Base-by-base conservation (phyloP, 108 stramenopile genomes). In the Pseudonitzschia pungens region DNA sequence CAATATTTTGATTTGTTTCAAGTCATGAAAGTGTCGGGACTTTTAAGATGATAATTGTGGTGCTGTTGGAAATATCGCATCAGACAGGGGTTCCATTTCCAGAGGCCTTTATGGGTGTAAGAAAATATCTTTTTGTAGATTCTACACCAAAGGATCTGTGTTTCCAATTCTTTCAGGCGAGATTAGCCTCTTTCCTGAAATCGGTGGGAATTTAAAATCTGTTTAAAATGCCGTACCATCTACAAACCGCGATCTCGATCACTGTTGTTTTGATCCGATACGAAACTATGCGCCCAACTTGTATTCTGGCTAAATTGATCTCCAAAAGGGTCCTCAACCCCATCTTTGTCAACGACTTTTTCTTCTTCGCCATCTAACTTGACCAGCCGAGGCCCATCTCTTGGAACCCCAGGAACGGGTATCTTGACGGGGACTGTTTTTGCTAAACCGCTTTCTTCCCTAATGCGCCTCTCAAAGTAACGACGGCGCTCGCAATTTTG, bases 401-500 rank as follows among this genome's bases (percentile, higher is more conserved):
- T 60, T 4, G 66, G 67, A 18, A 66, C 53, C 50, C 66, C 66
- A 4, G 28, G 41, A 29, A 8, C 48, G 2, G n/a, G 40, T 54
- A 18, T 68, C 59, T 15, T 68, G 45, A 5, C 68, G 67, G 11
- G 57, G 67, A 29, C 36, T 18, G n/a, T 50, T 22, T 27, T 28
- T 32, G 15, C 43, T 20, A 75, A 68, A 51, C 70, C 70, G 14
- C 36, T 70, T 57, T 76, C 72, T 51, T 73, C 67, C 29, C 71
- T 75, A 15, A 77, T 50, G 31, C 45, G 31, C 57, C 68, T 62
- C 68, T 82, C 77, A 9, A 33, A 29, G 36, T 29, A 70, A 7
- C 64, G 32, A 18, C 81, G 81, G 26, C 77, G 81, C 65, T 82
- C 65, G 51, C 81, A 82, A 71, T 82, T 77, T 28, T 77, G 42